Base-by-base conservation (phyloP, 2,329 filamentous ascomycete species). In the Neofusicoccum sp. region DNA sequence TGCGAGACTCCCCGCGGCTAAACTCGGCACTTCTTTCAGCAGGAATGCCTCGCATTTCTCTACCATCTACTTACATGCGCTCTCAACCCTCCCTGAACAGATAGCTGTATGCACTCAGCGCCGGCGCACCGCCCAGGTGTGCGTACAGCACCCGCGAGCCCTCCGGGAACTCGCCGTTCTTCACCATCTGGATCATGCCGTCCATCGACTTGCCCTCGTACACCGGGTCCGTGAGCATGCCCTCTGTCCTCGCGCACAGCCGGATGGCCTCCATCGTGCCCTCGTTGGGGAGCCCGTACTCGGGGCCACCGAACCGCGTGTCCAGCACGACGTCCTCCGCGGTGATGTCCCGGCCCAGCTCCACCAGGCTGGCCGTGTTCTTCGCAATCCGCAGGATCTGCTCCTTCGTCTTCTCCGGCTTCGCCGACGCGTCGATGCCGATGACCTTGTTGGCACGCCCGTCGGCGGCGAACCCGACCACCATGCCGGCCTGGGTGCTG, bases 151-250 rank as follows among this genome's bases (percentile, higher is more conserved):
- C 85, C 69, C 89, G 89, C 39, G 70, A 72, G n/a, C 85, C 86
- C 0, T 82, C 82, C 3, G 76, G 74, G 64, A 91, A 86, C 72
- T 88, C 85, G 0, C 84, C 87, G 56, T 83, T 85, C 66, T 78
- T 82, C 16, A 90, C 85, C 78, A 91, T 77, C 71, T 88, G 87
- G 67, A 91, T 85, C 87, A 91, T 83, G 0, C 89, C 89, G 3
- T 88, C 88, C 73, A 92, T 77, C 68, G 86, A 89, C 83, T 92
- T 92, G 1, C 89, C 89, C 76, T 91, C 89, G 70, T 92, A 92
- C 1, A 92, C 89, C 0, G 89, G 89, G 71, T 92, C 89, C 0
- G 88, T 91, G 66, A 92, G 89, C 68, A 92, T 87, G 0, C 84
- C 89, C 77, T 92, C 89, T 1, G 85, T 90, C 64, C 79, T 74